Percentiles rank a stretch among this genome's conserved stretches.
These are phyloP conservation scores for Passiflora organensis DNA, from an alignment of 345 rosid species.

Conservation along the genomic window DNA sequence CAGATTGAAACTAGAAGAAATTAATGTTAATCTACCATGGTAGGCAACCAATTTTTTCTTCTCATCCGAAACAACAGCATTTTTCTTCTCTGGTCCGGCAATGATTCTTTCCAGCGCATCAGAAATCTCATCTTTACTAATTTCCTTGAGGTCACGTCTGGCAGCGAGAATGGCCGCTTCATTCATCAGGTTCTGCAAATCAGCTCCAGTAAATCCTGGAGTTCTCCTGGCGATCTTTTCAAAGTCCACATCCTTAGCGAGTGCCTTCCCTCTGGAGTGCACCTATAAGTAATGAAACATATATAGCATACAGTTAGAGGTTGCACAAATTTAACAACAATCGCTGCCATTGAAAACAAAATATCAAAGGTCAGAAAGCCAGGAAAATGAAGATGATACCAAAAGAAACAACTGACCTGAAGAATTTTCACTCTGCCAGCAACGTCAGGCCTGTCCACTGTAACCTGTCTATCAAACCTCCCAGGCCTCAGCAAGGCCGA, in stretches of 20 bases:
- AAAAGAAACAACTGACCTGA: conserved; percentile 44
- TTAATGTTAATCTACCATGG: conserved; percentile 47
- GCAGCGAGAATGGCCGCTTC: conserved; percentile 99
- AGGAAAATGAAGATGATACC: neutral
- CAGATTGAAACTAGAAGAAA: neutral
- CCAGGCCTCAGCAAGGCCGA: conserved; percentile 82
- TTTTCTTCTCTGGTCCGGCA: conserved; percentile 99
- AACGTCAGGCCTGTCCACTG: conserved; percentile 85
- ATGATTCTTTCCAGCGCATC: conserved; percentile 98
- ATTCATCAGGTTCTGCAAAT: conserved; percentile 92
- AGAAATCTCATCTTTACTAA: conserved; percentile 92
- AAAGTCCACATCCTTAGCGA: conserved; percentile 92
- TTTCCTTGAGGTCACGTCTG: conserved; percentile 93
- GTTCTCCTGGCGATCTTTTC: conserved; percentile 94
- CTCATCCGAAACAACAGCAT: conserved; percentile 89
- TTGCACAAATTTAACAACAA: neutral
- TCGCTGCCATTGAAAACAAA: too few species aligned
- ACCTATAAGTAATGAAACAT: conserved; percentile 42
- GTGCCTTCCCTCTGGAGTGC: conserved; percentile 95
- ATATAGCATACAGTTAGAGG: too few species aligned
- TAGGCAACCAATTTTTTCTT: conserved; percentile 91
- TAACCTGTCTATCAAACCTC: conserved; percentile 86
- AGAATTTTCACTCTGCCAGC: conserved; percentile 90
- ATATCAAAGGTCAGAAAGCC: neutral
- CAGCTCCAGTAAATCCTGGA: conserved; percentile 95